Base-by-base conservation (phyloP, 257 asterid genomes). In the Orobanche coerulescens region DNA sequence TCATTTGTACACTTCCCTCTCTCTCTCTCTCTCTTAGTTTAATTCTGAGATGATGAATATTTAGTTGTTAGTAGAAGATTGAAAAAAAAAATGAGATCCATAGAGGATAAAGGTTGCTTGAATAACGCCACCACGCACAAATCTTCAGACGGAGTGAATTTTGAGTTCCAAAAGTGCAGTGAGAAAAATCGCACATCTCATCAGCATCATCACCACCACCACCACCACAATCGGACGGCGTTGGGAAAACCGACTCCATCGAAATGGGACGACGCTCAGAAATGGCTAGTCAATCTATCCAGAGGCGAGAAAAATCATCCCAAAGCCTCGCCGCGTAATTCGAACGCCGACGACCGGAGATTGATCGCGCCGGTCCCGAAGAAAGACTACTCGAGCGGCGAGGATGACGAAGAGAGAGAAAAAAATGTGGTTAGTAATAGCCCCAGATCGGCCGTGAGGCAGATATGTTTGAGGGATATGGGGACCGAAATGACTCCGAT, bases 191-290 rank as follows among this genome's bases (percentile, higher is more conserved):
- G 16, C 2, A n/a, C 63, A 88, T 90, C 2, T 51, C 84, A 2
- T 69, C 88, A n/a, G n/a, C n/a, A n/a, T n/a, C n/a, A n/a, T 48
- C 90, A 82, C 18, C 87, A 79, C 9, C 75, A 70, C 22, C 90
- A 81, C 22, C 86, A 79, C 33, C 67, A 65, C 37, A 8, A 25
- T 28, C 79, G 84, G 8, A 82, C 82, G 2, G 74, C 90, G 1
- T 56, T 82, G 8, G 96, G 95, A 18, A 88, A 88, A 20, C 95
- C 95, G 2, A 78, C 98, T 2, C 98, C 98, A 0, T 82, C 96
- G 11, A 92, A 92, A 61, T 92, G 98, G 98, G 98, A 92, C 43
- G 98, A 92, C 64, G 98, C 98, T 3, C 98, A 92, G 37, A 92
- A 92, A 22, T 92, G 98, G 98, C 79, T 92, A 0, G 98, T 90